Base-by-base conservation (phyloP, 2,329 filamentous ascomycete genomes). In the Penicillium sp. region DNA sequence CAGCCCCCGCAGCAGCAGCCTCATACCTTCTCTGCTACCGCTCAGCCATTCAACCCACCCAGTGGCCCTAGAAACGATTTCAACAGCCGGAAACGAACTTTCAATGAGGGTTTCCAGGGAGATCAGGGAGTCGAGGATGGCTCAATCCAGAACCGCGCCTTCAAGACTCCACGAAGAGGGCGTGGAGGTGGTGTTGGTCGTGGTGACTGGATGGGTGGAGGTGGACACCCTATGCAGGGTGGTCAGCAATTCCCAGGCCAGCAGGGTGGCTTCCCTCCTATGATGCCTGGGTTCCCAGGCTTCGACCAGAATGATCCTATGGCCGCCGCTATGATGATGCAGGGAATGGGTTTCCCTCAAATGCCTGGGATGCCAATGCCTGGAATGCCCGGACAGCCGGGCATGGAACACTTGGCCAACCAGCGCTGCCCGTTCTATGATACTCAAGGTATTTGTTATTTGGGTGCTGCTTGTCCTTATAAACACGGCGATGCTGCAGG, bases 291-390 rank as follows among this genome's bases (percentile, higher is more conserved):
- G 0, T 80, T 85, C 61, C 76, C 80, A 3, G 75, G 76, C 0
- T 81, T 85, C 57, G 82, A 86, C 62, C 79, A 79, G 10, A 81
- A 79, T 63, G 79, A 86, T 63, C 83, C 84, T 0, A 78, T 86
- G 73, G 76, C 78, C 3, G 76, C 82, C 16, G 77, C 86, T 63
- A 69, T 82, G 67, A 77, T 80, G 11, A 77, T 85, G 70, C 79
- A 82, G 52, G 74, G 77, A 21, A 80, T 85, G 76, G 79, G 78
- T 3, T 76, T 84, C 52, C 75, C 81, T 29, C 74, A 76, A 52
- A 75, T 81, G 63, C 75, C 80, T 22, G 75, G 77, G 2, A 75
- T 81, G 71, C 75, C 80, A 9, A 69, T 79, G 59, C 78, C 78
- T 19, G 68, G 73, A 51, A 67, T 72, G 44, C 63, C 72, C 21